Percentiles rank a stretch among this genome's conserved stretches.
phyloP scores from a whole-genome alignment of 768 basidiomycete genomes.

The Heimioporus sp. region DNA sequence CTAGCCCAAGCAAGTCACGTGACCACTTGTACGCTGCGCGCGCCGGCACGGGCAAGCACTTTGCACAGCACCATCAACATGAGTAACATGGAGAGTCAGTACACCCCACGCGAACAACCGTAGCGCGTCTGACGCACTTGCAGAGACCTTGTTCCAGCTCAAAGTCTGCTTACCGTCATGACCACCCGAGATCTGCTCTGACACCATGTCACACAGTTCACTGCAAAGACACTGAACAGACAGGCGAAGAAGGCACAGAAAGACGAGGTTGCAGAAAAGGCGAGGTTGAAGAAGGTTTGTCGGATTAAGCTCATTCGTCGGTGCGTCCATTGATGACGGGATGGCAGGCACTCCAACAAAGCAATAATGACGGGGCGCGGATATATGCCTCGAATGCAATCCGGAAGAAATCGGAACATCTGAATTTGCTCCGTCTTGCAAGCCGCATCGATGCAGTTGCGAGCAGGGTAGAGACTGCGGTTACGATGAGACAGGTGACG shows the following conservation, averaged over 20 bases:
- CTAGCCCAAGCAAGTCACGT: not conserved
- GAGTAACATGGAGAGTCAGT: conserved; percentile 90
- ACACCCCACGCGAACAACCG: not conserved
- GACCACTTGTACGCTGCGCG: not conserved
- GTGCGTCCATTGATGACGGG: not conserved
- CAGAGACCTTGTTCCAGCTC: conserved; percentile 98
- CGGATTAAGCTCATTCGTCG: not conserved
- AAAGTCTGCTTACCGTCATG: conserved; percentile 56
- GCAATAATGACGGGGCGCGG: conserved; percentile 93
- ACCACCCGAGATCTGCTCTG: conserved; percentile 11
- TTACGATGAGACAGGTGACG: conserved; percentile 96
- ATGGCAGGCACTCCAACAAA: conserved; percentile 87
- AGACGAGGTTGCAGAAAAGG: conserved; percentile 87
- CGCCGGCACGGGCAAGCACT: too few relatives aligned
- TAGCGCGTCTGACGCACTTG: conserved; percentile 4
- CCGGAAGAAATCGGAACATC: conserved; percentile 92
- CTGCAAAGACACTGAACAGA: conserved; percentile 89
- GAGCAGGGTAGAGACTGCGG: conserved; percentile 95
- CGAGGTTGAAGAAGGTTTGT: conserved; percentile 87
- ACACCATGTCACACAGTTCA: conserved; percentile 63
- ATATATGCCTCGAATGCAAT: conserved; percentile 99
- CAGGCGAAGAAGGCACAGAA: conserved; percentile 98
- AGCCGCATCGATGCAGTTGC: conserved; percentile 97
- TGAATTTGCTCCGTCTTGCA: conserved; percentile 87
- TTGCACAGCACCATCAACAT: conserved; percentile 32